A percentile compares a stretch with the other conserved stretches of the same genome.
These are phyloP conservation scores for Magnaporthales sp. DNA, from an alignment of 2,329 filamentous ascomycete genomes.

Conservation along the genomic window DNA sequence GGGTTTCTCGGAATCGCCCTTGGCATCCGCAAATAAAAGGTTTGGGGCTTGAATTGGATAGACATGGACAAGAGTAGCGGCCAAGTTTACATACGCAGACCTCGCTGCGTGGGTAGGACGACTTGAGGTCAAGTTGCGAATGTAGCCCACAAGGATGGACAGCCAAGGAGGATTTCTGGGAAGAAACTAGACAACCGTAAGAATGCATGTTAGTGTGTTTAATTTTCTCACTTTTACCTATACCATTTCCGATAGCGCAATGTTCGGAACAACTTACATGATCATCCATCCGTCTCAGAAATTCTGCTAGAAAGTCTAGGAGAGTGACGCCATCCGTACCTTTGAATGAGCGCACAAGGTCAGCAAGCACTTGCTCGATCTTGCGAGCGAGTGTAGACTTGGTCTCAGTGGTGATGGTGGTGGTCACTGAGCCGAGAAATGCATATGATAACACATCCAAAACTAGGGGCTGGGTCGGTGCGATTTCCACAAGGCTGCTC, in stretches of 20 bases:
- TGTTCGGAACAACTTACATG: neutral
- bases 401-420: slow-evolving; percentile 16
- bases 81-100: slow-evolving; percentile 49
- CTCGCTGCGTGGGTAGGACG: slow-evolving; percentile 46
- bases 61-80: slow-evolving; percentile 46
- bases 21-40: slow-evolving; percentile 41
- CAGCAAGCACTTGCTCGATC: slow-evolving; percentile 38
- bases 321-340: slow-evolving; percentile 54
- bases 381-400: slow-evolving; percentile 22
- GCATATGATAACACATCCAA: slow-evolving; percentile 47
- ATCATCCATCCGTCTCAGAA: slow-evolving; percentile 38
- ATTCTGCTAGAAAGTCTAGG: slow-evolving; percentile 44
- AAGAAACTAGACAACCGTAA: slow-evolving; percentile 29
- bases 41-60: slow-evolving; percentile 38
- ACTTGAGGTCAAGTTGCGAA: slow-evolving; percentile 44
- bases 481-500: slow-evolving; percentile 46
- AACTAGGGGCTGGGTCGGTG: slow-evolving; percentile 41
- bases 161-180: slow-evolving; percentile 47
- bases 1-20: slow-evolving; percentile 34
- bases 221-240: neutral
- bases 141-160: slow-evolving; percentile 31
- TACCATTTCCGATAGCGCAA: neutral
- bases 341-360: slow-evolving; percentile 43
- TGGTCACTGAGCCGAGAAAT: slow-evolving; percentile 42
- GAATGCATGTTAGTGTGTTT: slow-evolving; percentile 7